Base-by-base conservation (phyloP, 2,329 filamentous ascomycete species). In the Ustulina deusta region DNA sequence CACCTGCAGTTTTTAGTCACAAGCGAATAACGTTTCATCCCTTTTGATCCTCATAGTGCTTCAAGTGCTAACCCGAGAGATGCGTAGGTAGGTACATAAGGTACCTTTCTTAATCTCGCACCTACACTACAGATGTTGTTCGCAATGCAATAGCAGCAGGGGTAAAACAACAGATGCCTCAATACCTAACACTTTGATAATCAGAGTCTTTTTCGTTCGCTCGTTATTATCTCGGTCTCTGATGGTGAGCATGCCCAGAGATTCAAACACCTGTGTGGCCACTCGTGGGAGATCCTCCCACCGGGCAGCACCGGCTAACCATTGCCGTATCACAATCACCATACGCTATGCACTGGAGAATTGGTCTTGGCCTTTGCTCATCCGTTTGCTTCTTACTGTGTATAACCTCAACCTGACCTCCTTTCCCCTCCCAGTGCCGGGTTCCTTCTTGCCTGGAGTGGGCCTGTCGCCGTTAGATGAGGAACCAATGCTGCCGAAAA, bases 1-100 rank as follows among this genome's bases (percentile, higher is more conserved):
- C 60, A 59, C 20, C 38, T 59, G 64, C 64, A 63, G 29, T 61
- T 60, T 59, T 55, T 63, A 66, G 60, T 55, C 65, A 55, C 42
- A 15, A 67, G 20, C 49, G 32, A 25, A 64, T 17, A 48, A 27
- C 38, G 48, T 59, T 60, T 63, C 55, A 58, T 56, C 42, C 42
- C 29, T 44, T 20, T 52, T 32, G 36, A 27, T 29, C 20, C 34
- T 63, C 34, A 25, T 32, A 40, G 34, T 10, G n/a, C 29, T 22
- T 6, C 25, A 44, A 6, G 17, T 22, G 13, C 36, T 38, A 38
- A 4, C 2, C 20, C 27, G 25, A 15, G 27, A 27, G 29, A 10
- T n/a, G 2, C 27, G 6, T 25, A 25, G 9, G 20, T 29, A 17
- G 20, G 27, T n/a, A n/a, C n/a, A n/a, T n/a, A 6, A 15, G 11